phyloP scores from a whole-genome alignment of 2,329 filamentous ascomycete species.

The Hypoxylon sp. region DNA sequence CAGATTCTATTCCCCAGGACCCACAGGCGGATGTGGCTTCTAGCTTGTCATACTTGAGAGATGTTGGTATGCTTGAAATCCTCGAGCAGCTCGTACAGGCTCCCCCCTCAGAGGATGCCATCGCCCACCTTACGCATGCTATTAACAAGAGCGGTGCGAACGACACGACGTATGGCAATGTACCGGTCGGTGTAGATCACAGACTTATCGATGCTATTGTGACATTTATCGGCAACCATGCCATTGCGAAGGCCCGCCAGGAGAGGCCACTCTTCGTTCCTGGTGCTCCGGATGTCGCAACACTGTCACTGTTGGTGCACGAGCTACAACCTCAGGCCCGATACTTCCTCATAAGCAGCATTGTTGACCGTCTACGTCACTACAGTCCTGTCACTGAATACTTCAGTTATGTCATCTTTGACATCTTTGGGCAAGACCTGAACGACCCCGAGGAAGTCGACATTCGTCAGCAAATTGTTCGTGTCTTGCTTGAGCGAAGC shows the following conservation, averaged over 20 bases:
- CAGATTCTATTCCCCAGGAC: constrained; percentile 73
- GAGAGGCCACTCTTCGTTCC: constrained; percentile 75
- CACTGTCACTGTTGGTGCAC: constrained; percentile 83
- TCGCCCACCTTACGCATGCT: constrained; percentile 82
- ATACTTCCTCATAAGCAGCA: constrained; percentile 86
- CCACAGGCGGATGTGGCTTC: constrained; percentile 55
- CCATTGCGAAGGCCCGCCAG: constrained; percentile 73
- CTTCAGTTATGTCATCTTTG: constrained; percentile 87
- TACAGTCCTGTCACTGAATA: constrained; percentile 93
- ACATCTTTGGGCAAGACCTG: constrained; percentile 85
- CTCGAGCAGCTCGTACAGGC: constrained; percentile 71
- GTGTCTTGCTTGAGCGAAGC: constrained; percentile 88
- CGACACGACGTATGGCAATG: constrained; percentile 75
- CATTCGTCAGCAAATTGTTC: constrained; percentile 90
- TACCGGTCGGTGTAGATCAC: constrained; percentile 77
- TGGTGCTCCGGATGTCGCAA: constrained; percentile 76
- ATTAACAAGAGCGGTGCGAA: constrained; percentile 73
- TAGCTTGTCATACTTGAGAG: constrained; percentile 61
- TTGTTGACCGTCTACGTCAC: constrained; percentile 92
- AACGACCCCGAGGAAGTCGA: constrained; percentile 82
- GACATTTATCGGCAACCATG: constrained; percentile 83
- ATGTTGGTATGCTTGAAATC: constrained; percentile 71
- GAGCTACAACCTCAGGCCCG: constrained; percentile 82
- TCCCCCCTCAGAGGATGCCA: constrained; percentile 78
- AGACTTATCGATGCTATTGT: constrained; percentile 84